phyloP scores from a whole-genome alignment of 768 basidiomycete species.

The Leccinellum luteum region DNA sequence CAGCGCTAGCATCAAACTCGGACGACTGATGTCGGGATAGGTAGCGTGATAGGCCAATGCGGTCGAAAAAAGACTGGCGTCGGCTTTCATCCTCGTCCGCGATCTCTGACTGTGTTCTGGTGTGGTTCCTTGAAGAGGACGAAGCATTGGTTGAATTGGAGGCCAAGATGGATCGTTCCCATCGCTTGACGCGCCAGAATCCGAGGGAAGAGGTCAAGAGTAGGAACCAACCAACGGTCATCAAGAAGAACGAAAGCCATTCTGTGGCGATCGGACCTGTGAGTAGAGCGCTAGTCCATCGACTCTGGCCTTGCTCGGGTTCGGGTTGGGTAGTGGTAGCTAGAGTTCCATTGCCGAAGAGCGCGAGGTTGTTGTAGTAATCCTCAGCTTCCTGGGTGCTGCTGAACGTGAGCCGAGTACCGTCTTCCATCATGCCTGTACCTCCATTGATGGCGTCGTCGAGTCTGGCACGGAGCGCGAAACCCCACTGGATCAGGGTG shows the following conservation, averaged over 20 bases:
- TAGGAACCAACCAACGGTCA: constrained; percentile 89
- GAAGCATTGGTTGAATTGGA: constrained; percentile 35
- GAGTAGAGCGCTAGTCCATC: constrained; percentile 40
- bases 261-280: constrained; percentile 77
- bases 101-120: constrained; percentile 25
- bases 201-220: constrained; percentile 88
- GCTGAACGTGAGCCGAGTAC: constrained; percentile 38
- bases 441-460: constrained; percentile 40
- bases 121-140: constrained; percentile 36
- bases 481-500: constrained; percentile 94
- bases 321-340: constrained; percentile 6
- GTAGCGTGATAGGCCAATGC: constrained; percentile 22
- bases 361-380: constrained; percentile 35
- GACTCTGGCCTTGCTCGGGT: constrained; percentile 9
- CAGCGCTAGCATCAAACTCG: constrained; percentile 6
- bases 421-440: constrained; percentile 29
- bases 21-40: constrained; percentile 9
- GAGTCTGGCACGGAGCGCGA: constrained; percentile 62
- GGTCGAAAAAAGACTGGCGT: constrained; percentile 30
- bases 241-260: constrained; percentile 93
- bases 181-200: constrained; percentile 87
- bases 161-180: constrained; percentile 75
- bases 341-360: constrained; percentile 28
- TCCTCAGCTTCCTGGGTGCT: constrained; percentile 46
- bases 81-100: constrained; percentile 26